Evolutionary conservation across 1,284 basidiomycete species (phyloP).

Genomic region (Austroboletus novae-zelandiae): DNA sequence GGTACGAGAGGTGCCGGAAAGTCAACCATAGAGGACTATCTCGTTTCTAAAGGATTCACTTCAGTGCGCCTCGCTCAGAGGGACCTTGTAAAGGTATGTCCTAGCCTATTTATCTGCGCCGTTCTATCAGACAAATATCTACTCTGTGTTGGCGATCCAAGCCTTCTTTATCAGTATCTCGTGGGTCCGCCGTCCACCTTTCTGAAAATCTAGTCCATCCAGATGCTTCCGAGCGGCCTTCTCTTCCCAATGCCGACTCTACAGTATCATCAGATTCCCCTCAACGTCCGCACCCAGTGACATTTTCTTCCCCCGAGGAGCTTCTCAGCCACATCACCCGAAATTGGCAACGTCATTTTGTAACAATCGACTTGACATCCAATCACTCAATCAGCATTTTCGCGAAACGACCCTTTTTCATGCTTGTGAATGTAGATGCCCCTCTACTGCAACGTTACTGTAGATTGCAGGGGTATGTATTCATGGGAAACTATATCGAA

Average conservation of each 20-base stretch:
- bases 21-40: slow-evolving; percentile 70
- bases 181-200: not conserved
- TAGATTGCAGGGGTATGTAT: slow-evolving; percentile 48
- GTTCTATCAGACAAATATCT: not conserved
- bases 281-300: slow-evolving; percentile 19
- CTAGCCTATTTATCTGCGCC: not conserved
- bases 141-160: slow-evolving; percentile 4
- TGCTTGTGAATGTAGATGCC: slow-evolving; percentile 85
- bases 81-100: slow-evolving; percentile 15
- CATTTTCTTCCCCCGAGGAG: slow-evolving; percentile 53
- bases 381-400: slow-evolving; percentile 68
- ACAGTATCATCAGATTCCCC: slow-evolving; percentile 19
- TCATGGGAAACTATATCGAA: not conserved
- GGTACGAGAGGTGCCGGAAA: slow-evolving; percentile 86
- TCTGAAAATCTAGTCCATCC: slow-evolving; percentile 3
- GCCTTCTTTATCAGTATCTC: slow-evolving; percentile 3
- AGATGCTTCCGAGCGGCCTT: slow-evolving; percentile 11
- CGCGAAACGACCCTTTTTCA: slow-evolving; percentile 86
- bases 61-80: slow-evolving; percentile 36
- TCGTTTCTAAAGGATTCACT: slow-evolving; percentile 58
- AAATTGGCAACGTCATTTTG: slow-evolving; percentile 80
- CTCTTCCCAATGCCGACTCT: slow-evolving; percentile 24
- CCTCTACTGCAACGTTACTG: slow-evolving; percentile 65
- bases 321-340: slow-evolving; percentile 80
- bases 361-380: slow-evolving; percentile 73